Base-by-base conservation (phyloP, 148 eudicot genomes). In the Amaranthus palmeri region DNA sequence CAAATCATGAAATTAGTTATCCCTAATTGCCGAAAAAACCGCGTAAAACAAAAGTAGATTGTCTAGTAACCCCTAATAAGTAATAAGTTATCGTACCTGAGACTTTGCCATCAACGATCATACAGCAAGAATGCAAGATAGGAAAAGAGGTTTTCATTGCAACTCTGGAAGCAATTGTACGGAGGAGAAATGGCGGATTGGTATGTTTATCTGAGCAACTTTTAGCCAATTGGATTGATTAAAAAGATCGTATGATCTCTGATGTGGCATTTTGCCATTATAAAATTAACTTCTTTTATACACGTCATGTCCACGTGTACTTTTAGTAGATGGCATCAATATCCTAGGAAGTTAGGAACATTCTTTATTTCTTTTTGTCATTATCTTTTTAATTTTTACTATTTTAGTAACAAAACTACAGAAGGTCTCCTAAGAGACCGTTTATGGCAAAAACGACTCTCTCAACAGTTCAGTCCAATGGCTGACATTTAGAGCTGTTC, bases 171-270 rank as follows among this genome's bases (percentile, higher is more conserved):
- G 40, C 4, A 66, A 12, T 10, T 55, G 61, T 17, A 40, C 17
- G 40, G 51, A 63, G 59, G 11, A 57, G 61, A 11, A 8, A 8
- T 42, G 14, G 10, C 44, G 13, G 44, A 12, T 15, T 17, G 2
- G 6, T 41, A 9, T 55, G 40, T 58, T 52, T 44, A 3, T 13
- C 13, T 72, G 47, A 51, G 57, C 63, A 50, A 25, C 18, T 9
- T 6, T 4, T 50, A 47, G 57, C 81, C 77, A 78, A 68, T 67
- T 14, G 44, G 36, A 66, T 66, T 57, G 55, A 11, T 3, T 12
- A 8, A 40, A 74, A 66, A 56, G 71, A 74, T 74, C 65, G 25
- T 55, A 25, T 66, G 54, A 71, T 77, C 65, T 71, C 66, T 57
- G 44, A 49, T 17, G 65, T 77, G 74, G 66, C 74, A 65, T 6